Evolutionary conservation across 805 yeast species (phyloP).

Genomic region (Ogataea nakhonphanomensis): DNA sequence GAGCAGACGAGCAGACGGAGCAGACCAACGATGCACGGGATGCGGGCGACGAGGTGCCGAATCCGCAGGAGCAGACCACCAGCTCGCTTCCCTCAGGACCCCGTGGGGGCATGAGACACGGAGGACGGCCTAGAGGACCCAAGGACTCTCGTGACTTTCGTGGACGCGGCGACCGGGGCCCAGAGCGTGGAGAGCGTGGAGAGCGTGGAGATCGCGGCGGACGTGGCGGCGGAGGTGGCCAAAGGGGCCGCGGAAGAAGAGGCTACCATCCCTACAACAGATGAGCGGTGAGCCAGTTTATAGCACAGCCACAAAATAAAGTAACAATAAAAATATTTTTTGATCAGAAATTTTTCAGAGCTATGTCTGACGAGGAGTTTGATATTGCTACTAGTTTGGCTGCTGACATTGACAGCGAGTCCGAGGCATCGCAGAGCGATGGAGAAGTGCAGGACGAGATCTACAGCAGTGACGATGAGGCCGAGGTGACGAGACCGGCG

Average conservation of each 20-base stretch:
- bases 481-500: conserved; percentile 39
- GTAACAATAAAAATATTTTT: conserved; percentile 10
- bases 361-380: conserved; percentile 37
- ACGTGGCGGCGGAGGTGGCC: conserved; percentile 15
- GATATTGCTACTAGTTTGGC: conserved; percentile 63
- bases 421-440: conserved; percentile 25
- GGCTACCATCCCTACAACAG: conserved; percentile 34
- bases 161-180: conserved; percentile 3
- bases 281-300: conserved; percentile 6
- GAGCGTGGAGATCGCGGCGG: too few relatives aligned
- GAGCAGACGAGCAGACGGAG: conserved; percentile 4
- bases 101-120: conserved; percentile 26
- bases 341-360: conserved; percentile 1
- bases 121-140: conserved; percentile 16
- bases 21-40: conserved; percentile 1
- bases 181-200: conserved; percentile 18
- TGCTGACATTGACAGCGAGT: conserved; percentile 26
- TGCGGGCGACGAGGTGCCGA: conserved; percentile 34
- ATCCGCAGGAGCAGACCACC: conserved; percentile 32
- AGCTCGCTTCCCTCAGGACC: conserved; percentile 34
- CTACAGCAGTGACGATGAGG: conserved; percentile 47
- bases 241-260: conserved; percentile 6
- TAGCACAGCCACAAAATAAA: conserved; percentile 11
- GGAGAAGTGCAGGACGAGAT: conserved; percentile 51
- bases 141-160: conserved; percentile 15